Evolutionary conservation across 768 basidiomycete species (phyloP).

Genomic region (Cubamyces sp.): DNA sequence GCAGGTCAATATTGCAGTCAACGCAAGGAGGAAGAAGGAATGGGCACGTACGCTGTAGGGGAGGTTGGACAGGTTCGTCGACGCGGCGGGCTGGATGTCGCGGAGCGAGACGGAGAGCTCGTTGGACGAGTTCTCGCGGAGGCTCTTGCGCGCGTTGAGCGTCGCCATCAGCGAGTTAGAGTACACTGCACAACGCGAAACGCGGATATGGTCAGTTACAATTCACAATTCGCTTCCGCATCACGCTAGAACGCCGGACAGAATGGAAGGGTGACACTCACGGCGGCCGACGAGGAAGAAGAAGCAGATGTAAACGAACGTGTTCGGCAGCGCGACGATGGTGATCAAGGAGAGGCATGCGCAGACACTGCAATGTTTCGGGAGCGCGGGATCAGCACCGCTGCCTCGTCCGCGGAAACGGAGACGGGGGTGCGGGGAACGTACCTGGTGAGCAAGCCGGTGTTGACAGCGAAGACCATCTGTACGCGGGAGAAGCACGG

Average conservation of each 20-base stretch:
- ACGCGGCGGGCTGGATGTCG: slow-evolving; percentile 18
- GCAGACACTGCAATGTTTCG: slow-evolving; percentile 34
- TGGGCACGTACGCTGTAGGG: slow-evolving; percentile 34
- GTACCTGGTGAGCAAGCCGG: slow-evolving; percentile 44
- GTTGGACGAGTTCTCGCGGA: slow-evolving; percentile 14
- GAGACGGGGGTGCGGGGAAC: not conserved
- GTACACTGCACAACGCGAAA: slow-evolving; percentile 43
- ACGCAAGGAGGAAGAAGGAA: not conserved
- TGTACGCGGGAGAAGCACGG: slow-evolving; percentile 12
- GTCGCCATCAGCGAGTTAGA: slow-evolving; percentile 59
- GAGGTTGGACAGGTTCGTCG: slow-evolving; percentile 26
- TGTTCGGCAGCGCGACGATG: slow-evolving; percentile 50
- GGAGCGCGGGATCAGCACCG: not conserved
- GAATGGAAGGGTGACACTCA: slow-evolving; percentile 32
- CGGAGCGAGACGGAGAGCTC: slow-evolving; percentile 23
- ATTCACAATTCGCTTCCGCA: not conserved
- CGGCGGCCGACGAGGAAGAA: slow-evolving; percentile 59
- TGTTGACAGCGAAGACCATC: slow-evolving; percentile 47
- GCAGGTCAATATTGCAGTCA: not conserved
- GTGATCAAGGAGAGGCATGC: slow-evolving; percentile 48
- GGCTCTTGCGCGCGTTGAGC: slow-evolving; percentile 46
- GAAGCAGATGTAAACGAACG: slow-evolving; percentile 61
- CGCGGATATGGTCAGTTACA: not conserved
- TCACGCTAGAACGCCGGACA: not conserved
- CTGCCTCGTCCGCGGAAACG: not conserved